These are phyloP conservation scores for sunflower (Helianthus annuus) DNA, from an alignment of 129 eudicot genomes.

Conservation along the genomic window DNA sequence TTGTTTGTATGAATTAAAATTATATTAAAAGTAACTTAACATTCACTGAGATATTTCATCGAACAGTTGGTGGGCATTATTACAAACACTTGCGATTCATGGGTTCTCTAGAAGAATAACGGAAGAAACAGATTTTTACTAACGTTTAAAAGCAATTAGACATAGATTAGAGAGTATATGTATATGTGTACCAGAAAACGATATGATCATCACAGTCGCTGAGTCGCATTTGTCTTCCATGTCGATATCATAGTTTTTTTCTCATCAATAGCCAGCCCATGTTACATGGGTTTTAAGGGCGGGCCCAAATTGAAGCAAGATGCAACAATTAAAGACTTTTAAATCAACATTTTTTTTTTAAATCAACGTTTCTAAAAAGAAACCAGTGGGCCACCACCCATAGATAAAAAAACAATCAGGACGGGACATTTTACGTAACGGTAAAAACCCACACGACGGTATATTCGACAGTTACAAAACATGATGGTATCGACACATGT, in stretches of 20 bases:
- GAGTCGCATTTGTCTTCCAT: constrained; percentile 9
- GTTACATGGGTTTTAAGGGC: background rate
- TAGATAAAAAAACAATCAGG: no score
- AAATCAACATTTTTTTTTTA: no score
- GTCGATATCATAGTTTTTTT: background rate
- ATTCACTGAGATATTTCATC: constrained; percentile 2
- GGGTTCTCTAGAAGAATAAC: background rate
- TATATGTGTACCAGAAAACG: background rate
- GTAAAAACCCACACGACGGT: no score
- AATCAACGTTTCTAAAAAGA: no score
- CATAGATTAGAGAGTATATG: background rate
- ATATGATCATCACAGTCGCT: constrained; percentile 1
- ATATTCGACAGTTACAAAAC: no score
- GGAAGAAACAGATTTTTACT: background rate
- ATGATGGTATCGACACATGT: no score
- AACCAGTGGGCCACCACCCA: no score
- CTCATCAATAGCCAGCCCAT: background rate
- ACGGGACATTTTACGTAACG: no score
- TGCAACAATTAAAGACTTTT: background rate
- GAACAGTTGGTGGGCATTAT: background rate
- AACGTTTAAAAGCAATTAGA: background rate
- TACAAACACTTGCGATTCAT: background rate
- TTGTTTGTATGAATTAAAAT: background rate
- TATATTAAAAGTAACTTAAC: background rate
- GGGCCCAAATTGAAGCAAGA: background rate